Base-by-base conservation (phyloP, 1,139 yeast genomes). In the Komagataea norvegica region DNA sequence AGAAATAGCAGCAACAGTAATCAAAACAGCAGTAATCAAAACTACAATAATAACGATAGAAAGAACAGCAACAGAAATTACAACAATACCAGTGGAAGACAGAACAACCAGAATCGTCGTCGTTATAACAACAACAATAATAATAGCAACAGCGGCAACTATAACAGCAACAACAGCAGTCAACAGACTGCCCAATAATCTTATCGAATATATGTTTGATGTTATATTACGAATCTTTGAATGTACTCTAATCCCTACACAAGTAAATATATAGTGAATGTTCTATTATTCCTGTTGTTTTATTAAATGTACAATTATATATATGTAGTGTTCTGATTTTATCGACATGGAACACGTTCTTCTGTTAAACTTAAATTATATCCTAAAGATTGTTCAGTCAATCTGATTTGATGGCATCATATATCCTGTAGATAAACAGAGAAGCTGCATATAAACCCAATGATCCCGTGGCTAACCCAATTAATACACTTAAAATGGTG, bases 401-500 rank as follows among this genome's bases (percentile, higher is more conserved):
- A 49, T 81, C 87, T 8, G 69, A 64, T 57, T 81, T 81, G 32
- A 72, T 64, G 5, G 79, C 74, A 15, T 73, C 67, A 54, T 77
- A 81, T 24, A 80, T 72, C 47, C 63, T 71, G 48, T 70, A 68
- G 24, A 81, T 74, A 56, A 82, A 81, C 4, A 71, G 41, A 34
- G 78, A 70, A 2, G 87, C 81, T 8, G 86, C 70, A 35, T 79
- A 57, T 37, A 83, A 72, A 5, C 89, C 88, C 23, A 86, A 67
- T 1, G 93, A 70, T 8, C 96, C 96, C 49, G 87, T 79, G 3
- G 84, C 77, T 25, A 82, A 63, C 2, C 89, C 84, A 41, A 84
- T 68, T 33, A 81, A 61, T 6, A 72, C 54, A 51, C 84, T 77
- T 24, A 81, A 74, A 36, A 86, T 68, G 3, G 78, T 69, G 60